A percentile compares a stretch with the other conserved stretches of the same genome.
Evolutionary conservation across 495 filamentous ascomycete genomes (phyloP).

Genomic region (Neurospora discreta): DNA sequence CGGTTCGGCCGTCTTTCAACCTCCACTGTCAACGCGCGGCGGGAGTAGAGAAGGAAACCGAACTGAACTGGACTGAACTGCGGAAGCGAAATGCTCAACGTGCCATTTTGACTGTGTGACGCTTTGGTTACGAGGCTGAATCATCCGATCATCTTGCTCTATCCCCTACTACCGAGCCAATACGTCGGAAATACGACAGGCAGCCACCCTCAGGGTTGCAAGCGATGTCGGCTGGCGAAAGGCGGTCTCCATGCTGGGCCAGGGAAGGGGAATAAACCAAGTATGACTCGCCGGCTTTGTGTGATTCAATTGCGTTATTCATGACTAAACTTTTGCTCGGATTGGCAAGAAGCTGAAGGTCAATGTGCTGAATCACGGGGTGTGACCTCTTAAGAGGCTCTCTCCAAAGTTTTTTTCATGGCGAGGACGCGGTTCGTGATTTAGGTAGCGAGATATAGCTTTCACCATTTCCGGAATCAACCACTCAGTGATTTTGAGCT

Average conservation of each 20-base stretch:
- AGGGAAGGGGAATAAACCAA: background rate
- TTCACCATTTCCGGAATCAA: no score
- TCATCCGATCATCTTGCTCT: background rate
- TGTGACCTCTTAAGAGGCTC: no score
- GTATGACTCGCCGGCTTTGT: background rate
- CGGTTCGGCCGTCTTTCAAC: background rate
- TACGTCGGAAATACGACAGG: background rate
- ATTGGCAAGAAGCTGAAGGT: no score
- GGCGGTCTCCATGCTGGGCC: background rate
- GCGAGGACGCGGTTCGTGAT: no score
- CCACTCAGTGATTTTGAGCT: no score
- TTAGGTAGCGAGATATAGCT: no score
- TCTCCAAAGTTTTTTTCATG: no score
- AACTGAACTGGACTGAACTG: background rate
- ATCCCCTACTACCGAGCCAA: background rate
- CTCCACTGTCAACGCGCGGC: background rate
- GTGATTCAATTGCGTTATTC: background rate
- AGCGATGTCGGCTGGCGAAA: background rate
- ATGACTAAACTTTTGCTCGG: background rate
- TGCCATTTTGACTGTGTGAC: background rate
- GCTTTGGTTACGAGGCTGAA: background rate
- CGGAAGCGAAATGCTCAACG: background rate
- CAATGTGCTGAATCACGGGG: no score
- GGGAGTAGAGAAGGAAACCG: background rate
- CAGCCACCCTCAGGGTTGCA: background rate